phyloP scores from a whole-genome alignment of 352 stramenopile species.

The Phytophthora uliginosa region DNA sequence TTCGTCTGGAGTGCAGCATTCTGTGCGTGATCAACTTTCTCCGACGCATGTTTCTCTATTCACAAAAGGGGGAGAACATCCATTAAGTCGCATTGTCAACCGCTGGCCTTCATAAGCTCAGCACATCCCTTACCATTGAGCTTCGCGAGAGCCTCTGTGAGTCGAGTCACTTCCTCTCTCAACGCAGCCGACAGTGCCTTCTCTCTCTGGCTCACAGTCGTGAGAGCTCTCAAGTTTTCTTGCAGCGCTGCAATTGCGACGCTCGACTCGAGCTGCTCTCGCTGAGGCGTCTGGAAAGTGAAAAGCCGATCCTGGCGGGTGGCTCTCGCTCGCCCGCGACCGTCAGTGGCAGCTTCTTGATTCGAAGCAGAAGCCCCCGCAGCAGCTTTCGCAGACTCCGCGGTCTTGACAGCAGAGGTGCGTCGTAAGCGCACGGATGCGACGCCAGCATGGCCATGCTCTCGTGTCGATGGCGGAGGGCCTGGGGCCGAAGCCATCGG shows the following conservation, averaged over 20 bases:
- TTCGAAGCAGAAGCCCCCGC: conserved; percentile 12
- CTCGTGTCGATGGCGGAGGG: conserved; percentile 28
- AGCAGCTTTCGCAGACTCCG: neutral
- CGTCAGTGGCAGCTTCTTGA: conserved; percentile 24
- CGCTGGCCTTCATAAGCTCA: neutral
- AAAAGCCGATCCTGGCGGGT: conserved; percentile 35
- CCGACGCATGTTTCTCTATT: conserved; percentile 51
- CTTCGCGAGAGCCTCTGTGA: conserved; percentile 44
- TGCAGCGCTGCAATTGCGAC: conserved; percentile 46
- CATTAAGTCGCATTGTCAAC: neutral
- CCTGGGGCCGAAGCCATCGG: conserved; percentile 23
- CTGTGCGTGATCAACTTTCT: conserved; percentile 67
- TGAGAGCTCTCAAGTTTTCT: conserved; percentile 59
- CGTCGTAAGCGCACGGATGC: conserved; percentile 38
- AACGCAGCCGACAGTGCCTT: conserved; percentile 55
- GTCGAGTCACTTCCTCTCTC: conserved; percentile 43
- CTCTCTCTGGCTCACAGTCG: conserved; percentile 55
- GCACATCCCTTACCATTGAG: conserved; percentile 39
- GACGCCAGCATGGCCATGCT: conserved; percentile 22
- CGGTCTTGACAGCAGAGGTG: conserved; percentile 18
- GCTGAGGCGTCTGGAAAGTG: conserved; percentile 29
- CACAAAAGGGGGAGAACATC: neutral
- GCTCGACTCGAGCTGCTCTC: conserved; percentile 45
- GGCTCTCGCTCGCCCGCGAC: neutral
- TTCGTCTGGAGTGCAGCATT: conserved; percentile 37